These are phyloP conservation scores for Didymella segeticola DNA, from an alignment of 2,329 filamentous ascomycete species.

Conservation along the genomic window DNA sequence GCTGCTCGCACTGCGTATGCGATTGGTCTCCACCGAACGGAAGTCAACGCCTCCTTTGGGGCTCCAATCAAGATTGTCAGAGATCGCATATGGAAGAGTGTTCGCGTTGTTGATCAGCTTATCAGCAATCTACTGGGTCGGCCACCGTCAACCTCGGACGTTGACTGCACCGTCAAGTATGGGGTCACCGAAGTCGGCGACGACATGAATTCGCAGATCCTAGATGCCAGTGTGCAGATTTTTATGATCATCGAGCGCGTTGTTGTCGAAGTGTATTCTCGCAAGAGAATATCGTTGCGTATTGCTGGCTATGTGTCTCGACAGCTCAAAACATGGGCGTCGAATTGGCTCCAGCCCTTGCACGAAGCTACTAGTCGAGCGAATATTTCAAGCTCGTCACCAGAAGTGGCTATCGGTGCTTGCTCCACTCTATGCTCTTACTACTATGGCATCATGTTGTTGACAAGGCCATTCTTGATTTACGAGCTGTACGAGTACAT, in stretches of 20 bases:
- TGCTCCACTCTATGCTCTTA: conserved; percentile 60
- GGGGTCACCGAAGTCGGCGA: conserved; percentile 30
- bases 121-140: conserved; percentile 60
- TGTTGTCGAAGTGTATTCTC: conserved; percentile 56
- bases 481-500: conserved; percentile 55
- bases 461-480: conserved; percentile 61
- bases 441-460: conserved; percentile 61
- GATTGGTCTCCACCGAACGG: conserved; percentile 59
- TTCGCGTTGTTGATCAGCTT: conserved; percentile 60
- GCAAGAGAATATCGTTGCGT: conserved; percentile 49
- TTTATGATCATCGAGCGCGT: conserved; percentile 58
- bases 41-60: conserved; percentile 60
- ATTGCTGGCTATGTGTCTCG: conserved; percentile 52
- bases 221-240: conserved; percentile 52
- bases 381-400: conserved; percentile 14
- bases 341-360: conserved; percentile 40
- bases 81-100: conserved; percentile 61
- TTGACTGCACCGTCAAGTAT: conserved; percentile 55
- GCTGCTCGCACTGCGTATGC: conserved; percentile 61
- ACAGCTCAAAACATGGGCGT: conserved; percentile 52
- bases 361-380: conserved; percentile 39
- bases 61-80: conserved; percentile 50
- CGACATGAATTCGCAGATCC: conserved; percentile 28
- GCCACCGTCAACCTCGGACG: conserved; percentile 61
- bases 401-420: conserved; percentile 49